Evolutionary conservation across 768 basidiomycete genomes (phyloP), one percentile per base, ranked within the genome.

Genomic region (Lentinus brumalis): DNA sequence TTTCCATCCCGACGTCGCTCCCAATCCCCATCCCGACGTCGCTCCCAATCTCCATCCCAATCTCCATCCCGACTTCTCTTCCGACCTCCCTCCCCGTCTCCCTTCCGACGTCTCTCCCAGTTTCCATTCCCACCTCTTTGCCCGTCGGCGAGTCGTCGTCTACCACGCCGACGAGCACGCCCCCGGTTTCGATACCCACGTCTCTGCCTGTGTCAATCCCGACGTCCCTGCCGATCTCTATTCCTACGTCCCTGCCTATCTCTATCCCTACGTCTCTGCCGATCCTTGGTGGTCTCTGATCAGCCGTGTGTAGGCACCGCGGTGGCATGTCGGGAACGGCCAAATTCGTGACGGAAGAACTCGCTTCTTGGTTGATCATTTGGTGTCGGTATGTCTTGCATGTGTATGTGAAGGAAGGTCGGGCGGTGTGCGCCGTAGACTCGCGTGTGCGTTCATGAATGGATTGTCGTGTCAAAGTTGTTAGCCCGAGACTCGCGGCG

Each of bases 121-220:
- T 52, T 2, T 54, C 53, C 53, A 8, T 38, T 11, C 38, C 40
- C 3, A 16, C 53, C 7, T 42, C 53, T 51, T 11, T 40, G 40
- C 29, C 51, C 35, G 10, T 52, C 57, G 2, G 7, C 39, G 50
- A 49, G 41, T 42, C 50, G 5, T 58, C 57, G 21, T 26, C 21
- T 26, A 26, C 21, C 21, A 26, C 21, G 21, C 21, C 21, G 21
- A 2, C 21, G 21, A 26, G 21, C 21, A 26, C 16, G 7, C 11
- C 30, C 56, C 49, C 16, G 30, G 29, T 39, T 49, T 26, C 57
- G 45, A 1, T 60, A 18, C 59, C 59, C 31, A 60, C 53, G 15
- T 54, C 59, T 0, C 38, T 53, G 14, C 59, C 59, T 4, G 49
- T 38, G 1, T 60, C 59, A 1, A 32, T 60, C 21, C 59, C 59